These are phyloP conservation scores for Casaregolazyma lundiana DNA, from an alignment of 1,139 yeast genomes.

Conservation along the genomic window DNA sequence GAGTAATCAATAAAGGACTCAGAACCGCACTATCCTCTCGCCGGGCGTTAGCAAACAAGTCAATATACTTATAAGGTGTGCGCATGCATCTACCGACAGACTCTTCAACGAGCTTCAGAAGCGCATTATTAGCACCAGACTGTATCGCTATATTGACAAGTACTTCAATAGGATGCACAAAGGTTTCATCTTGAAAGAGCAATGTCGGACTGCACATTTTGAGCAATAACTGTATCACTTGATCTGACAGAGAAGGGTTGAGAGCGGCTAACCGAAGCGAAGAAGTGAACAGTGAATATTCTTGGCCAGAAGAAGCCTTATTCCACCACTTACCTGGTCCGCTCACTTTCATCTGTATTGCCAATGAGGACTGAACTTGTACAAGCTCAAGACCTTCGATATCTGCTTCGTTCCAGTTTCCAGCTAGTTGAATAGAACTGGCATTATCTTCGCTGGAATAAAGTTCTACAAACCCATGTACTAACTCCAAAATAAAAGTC, in stretches of 20 bases:
- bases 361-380: slow-evolving; percentile 30
- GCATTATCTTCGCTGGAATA: slow-evolving; percentile 8
- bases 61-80: slow-evolving; percentile 81
- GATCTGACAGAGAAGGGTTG: slow-evolving; percentile 36
- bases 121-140: slow-evolving; percentile 18
- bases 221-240: slow-evolving; percentile 39
- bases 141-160: slow-evolving; percentile 26
- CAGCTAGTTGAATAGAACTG: slow-evolving; percentile 20
- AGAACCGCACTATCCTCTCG: slow-evolving; percentile 31
- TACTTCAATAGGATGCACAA: slow-evolving; percentile 31
- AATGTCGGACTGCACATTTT: slow-evolving; percentile 42
- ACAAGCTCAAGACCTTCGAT: slow-evolving; percentile 28
- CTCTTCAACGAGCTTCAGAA: slow-evolving; percentile 70
- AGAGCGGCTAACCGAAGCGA: slow-evolving; percentile 47
- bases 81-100: slow-evolving; percentile 62
- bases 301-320: slow-evolving; percentile 33
- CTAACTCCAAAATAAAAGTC: slow-evolving; percentile 21
- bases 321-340: slow-evolving; percentile 62
- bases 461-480: slow-evolving; percentile 2
- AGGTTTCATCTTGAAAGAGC: slow-evolving; percentile 43
- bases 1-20: slow-evolving; percentile 63
- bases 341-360: slow-evolving; percentile 30
- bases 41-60: slow-evolving; percentile 44
- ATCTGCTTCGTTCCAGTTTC: slow-evolving; percentile 16
- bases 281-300: slow-evolving; percentile 55